Evolutionary conservation across 768 basidiomycete species (phyloP).

Genomic region (Auriscalpium microsporum): DNA sequence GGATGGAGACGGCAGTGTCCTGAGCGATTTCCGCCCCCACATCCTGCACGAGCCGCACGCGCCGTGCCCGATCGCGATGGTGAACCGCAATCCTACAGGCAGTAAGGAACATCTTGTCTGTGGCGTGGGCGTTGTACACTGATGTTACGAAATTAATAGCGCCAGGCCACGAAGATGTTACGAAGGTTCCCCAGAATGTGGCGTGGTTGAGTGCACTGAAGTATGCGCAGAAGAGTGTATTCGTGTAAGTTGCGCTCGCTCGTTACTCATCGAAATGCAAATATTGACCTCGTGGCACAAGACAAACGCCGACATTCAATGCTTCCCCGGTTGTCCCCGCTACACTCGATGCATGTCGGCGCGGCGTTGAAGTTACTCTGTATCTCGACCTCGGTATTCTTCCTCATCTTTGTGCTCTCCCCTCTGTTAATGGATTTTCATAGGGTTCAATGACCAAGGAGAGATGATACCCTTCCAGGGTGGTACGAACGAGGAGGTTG

Average conservation of each 20-base stretch:
- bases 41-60: slow-evolving; percentile 48
- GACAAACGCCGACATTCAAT: slow-evolving; percentile 66
- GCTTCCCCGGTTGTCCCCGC: slow-evolving; percentile 53
- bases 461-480: slow-evolving; percentile 53
- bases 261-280: background rate
- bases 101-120: slow-evolving; percentile 21
- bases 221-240: slow-evolving; percentile 52
- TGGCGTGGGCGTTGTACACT: background rate
- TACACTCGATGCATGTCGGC: slow-evolving; percentile 49
- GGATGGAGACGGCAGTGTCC: slow-evolving; percentile 13
- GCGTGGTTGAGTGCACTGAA: slow-evolving; percentile 61
- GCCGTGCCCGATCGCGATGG: slow-evolving; percentile 56
- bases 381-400: slow-evolving; percentile 46
- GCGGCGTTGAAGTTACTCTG: slow-evolving; percentile 51
- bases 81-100: slow-evolving; percentile 55
- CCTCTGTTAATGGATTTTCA: too few relatives aligned
- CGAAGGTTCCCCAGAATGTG: slow-evolving; percentile 50
- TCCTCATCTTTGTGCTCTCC: too few relatives aligned
- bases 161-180: slow-evolving; percentile 36
- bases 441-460: slow-evolving; percentile 40
- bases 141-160: slow-evolving; percentile 14
- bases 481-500: slow-evolving; percentile 66
- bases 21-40: slow-evolving; percentile 54
- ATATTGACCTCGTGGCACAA: slow-evolving; percentile 13
- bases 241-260: slow-evolving; percentile 37